A percentile compares a stretch with the other conserved stretches of the same genome.
These are phyloP conservation scores for Penicillium pancosmium DNA, from an alignment of 495 filamentous ascomycete genomes.

Conservation along the genomic window DNA sequence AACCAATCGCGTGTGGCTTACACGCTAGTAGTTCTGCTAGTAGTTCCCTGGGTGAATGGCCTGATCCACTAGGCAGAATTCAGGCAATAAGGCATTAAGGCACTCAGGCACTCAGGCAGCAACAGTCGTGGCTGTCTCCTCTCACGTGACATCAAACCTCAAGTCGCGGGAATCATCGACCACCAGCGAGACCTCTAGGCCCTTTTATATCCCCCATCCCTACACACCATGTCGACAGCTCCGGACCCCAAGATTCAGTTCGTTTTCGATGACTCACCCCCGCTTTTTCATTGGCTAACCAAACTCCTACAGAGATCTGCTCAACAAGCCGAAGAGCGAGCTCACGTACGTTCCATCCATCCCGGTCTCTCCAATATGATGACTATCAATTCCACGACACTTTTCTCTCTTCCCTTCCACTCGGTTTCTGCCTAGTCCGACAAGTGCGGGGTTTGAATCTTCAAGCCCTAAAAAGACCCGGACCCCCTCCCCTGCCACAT, in stretches of 20 bases:
- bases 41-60: background rate
- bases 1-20: conserved; percentile 40
- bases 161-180: conserved; percentile 8
- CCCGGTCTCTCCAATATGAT: background rate
- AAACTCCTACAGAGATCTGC: conserved; percentile 63
- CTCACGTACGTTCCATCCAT: conserved; percentile 64
- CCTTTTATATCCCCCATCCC: conserved; percentile 32
- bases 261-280: conserved; percentile 35
- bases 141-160: conserved; percentile 19
- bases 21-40: background rate
- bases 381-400: conserved; percentile 11
- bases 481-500: conserved; percentile 19
- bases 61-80: background rate
- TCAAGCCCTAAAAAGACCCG: conserved; percentile 3
- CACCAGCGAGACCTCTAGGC: conserved; percentile 12
- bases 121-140: background rate
- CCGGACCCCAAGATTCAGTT: conserved; percentile 77
- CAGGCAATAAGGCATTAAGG: background rate
- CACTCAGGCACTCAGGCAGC: conserved; percentile 9
- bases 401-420: background rate
- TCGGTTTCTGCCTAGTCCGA: conserved; percentile 14
- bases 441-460: conserved; percentile 11
- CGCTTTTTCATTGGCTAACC: conserved; percentile 13
- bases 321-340: conserved; percentile 77
- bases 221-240: conserved; percentile 58